Base-by-base conservation (phyloP, 306 rosid genomes). In the Quercus cerris region DNA sequence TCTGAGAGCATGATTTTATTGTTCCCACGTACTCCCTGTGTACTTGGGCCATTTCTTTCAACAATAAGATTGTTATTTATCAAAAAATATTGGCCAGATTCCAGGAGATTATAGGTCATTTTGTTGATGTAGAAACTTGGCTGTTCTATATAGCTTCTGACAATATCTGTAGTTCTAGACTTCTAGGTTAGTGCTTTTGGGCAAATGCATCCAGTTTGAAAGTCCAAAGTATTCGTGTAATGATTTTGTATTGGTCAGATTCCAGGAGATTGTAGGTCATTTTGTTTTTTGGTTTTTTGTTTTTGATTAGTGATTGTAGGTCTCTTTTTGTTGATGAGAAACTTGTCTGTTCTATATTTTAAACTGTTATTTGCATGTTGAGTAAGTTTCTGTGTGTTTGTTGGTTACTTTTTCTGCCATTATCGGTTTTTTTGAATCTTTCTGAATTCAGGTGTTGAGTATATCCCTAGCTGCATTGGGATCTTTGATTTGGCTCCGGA, bases 401-500 rank as follows among this genome's bases (percentile, higher is more conserved):
- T n/a, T 27, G 67, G 52, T 69, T 74, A 73, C 58, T 76, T 70
- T 20, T 44, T 15, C 28, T 4, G 25, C 41, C 72, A 8, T n/a
- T 18, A 18, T 6, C 15, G 3, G 4, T 68, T 25, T 31, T 19
- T 19, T 68, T 35, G 41, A 18, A 20, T 75, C 33, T 79, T 61
- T 78, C 71, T 84, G 61, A 71, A 27, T 84, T 55, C 89, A 96
- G 98, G 98, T 91, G 41, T 81, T 96, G 86, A 88, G 97, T 85
- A 93, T 96, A 87, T 93, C 99, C 46, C 97, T 96, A 7, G 98
- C 99, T 6, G 97, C 97, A 70, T 86, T 96, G 79, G 97, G 99
- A 74, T 93, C 99, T 76, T 89, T 96, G 87, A 93, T 91, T 92
- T 96, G 99, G 98, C 97, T 96, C 35, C 88, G 99, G 54, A 96